These are phyloP conservation scores for Malus fusca DNA, from an alignment of 306 rosid genomes.

Conservation along the genomic window DNA sequence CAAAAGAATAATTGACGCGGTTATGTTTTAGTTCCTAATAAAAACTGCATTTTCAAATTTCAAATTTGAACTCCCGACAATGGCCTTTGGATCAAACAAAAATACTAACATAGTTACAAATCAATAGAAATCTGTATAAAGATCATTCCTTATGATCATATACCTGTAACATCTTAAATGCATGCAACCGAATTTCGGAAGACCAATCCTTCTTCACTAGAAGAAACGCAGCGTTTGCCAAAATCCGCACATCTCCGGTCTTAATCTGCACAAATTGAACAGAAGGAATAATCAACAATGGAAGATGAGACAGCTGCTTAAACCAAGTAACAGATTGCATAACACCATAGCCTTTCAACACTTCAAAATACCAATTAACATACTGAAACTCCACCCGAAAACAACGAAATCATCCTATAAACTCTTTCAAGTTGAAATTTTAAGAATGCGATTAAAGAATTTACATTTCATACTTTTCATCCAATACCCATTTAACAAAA, in stretches of 20 bases:
- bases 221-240: constrained; percentile 68
- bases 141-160: constrained; percentile 5
- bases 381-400: not conserved
- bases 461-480: not conserved
- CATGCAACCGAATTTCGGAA: constrained; percentile 90
- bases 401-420: not conserved
- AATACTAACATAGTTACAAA: not conserved
- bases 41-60: not conserved
- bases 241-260: constrained; percentile 55
- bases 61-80: not conserved
- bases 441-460: not conserved
- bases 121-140: constrained; percentile 8
- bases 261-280: constrained; percentile 47
- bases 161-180: constrained; percentile 96
- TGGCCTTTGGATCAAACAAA: not conserved
- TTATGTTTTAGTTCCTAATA: not conserved
- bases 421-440: not conserved
- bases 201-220: constrained; percentile 84
- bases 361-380: not conserved
- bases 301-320: not conserved
- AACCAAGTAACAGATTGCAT: not conserved
- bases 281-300: not conserved
- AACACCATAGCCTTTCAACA: not conserved
- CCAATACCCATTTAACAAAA: not conserved
- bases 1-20: no score